phyloP scores from a whole-genome alignment of 2,329 filamentous ascomycete genomes.

The Epicoccum nigrum region DNA sequence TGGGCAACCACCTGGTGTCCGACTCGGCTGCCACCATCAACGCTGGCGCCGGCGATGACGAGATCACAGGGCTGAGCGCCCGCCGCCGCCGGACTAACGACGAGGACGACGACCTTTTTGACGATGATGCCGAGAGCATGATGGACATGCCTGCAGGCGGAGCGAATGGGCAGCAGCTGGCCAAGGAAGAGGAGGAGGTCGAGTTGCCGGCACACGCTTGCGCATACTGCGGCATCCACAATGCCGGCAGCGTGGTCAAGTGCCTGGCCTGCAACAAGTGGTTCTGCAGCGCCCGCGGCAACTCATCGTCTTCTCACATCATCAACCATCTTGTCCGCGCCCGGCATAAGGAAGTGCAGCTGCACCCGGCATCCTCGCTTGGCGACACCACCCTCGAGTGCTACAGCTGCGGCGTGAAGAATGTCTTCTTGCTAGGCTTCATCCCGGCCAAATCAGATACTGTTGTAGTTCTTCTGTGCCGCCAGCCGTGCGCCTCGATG shows the following conservation, averaged over 20 bases:
- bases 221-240: constrained; percentile 97
- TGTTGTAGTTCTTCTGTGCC: constrained; percentile 93
- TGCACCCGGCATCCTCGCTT: constrained; percentile 89
- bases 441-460: constrained; percentile 99
- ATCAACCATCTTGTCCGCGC: constrained; percentile 97
- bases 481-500: constrained; percentile 92
- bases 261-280: constrained; percentile 95
- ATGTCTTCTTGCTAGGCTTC: constrained; percentile 95
- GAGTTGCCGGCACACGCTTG: constrained; percentile 91
- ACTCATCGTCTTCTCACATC: constrained; percentile 95
- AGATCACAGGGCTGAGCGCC: constrained; percentile 75
- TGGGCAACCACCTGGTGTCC: constrained; percentile 84
- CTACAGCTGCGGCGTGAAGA: constrained; percentile 99
- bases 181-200: constrained; percentile 72
- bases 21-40: constrained; percentile 88
- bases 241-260: constrained; percentile 92
- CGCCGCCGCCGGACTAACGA: constrained; percentile 78
- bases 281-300: constrained; percentile 98
- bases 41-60: constrained; percentile 85
- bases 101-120: constrained; percentile 84
- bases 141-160: constrained; percentile 82
- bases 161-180: constrained; percentile 63
- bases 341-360: constrained; percentile 96
- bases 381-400: constrained; percentile 97
- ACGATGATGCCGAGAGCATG: constrained; percentile 74